Evolutionary conservation across 139 green algal genomes (phyloP), one percentile per base, ranked within the genome.

Genomic region (Auxenochlorella protothecoides): DNA sequence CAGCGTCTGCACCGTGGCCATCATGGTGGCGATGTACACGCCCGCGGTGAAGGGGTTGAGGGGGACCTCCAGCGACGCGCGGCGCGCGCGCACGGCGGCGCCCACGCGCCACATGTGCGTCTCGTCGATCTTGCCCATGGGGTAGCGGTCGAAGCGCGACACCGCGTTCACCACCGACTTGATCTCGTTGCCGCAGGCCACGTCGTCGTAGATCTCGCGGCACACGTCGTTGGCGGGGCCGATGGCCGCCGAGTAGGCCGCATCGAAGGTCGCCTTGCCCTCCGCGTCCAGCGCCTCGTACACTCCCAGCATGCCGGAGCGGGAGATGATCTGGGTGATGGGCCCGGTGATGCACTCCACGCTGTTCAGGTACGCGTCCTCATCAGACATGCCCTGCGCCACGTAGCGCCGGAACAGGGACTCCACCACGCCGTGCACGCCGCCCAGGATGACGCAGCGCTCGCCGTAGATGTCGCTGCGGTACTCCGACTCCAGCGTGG

Each of bases 401-500:
- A 82, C 89, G 86, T 95, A 99, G 71, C 93, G 80, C 59, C 89
- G 77, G 89, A 96, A 99, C 9, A 99, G 90, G 6, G 86, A 89
- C 86, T 99, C 95, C 68, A 98, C 92, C 76, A 98, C 92, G 79
- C 95, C 95, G 82, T 99, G 95, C 75, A 99, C 95, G 53, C 86
- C 95, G 53, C 95, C 95, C 81, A 99, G 90, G 74, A 99, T 84
- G 75, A 97, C 93, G 82, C 86, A 95, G 75, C 94, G 89, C 89
- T 99, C 95, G 76, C 95, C 95, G 76, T 97, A 99, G 84, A 99
- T 99, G 87, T 99, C 95, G 11, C 78, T 78, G 86, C 96, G 93
- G 91, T 98, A 99, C 88, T 99, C 95, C 62, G 79, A 90, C 85
- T 99, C 95, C 72, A 99, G 87, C 8, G 95, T 99, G 66, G 95